These are phyloP conservation scores for Chaetomium olivaceum DNA, from an alignment of 2,329 filamentous ascomycete species.

Conservation along the genomic window DNA sequence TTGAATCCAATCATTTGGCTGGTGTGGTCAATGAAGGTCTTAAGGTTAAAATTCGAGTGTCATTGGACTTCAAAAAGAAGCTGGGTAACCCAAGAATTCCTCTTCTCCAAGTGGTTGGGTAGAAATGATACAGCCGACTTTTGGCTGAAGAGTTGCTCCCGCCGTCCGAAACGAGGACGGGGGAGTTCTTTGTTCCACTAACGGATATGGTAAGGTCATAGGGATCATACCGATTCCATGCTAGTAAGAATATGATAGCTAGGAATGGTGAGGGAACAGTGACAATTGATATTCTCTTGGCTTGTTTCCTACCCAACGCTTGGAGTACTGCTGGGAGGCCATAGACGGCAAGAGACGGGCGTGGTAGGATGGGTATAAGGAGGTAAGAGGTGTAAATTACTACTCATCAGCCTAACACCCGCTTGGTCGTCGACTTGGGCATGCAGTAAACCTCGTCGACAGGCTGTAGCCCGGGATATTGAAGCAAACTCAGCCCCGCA, in stretches of 20 bases:
- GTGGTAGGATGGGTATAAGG: background rate
- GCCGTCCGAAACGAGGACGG: background rate
- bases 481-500: slow-evolving; percentile 81
- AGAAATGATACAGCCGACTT: background rate
- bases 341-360: slow-evolving; percentile 67
- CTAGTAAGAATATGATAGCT: background rate
- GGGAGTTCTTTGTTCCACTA: background rate
- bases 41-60: too few relatives aligned
- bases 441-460: slow-evolving; percentile 89
- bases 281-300: slow-evolving; percentile 58
- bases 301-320: slow-evolving; percentile 69
- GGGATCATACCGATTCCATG: background rate
- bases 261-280: slow-evolving; percentile 8
- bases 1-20: too few relatives aligned
- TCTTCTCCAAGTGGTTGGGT: too few relatives aligned
- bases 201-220: background rate
- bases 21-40: too few relatives aligned
- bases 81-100: too few relatives aligned
- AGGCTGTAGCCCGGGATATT: slow-evolving; percentile 71
- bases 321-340: slow-evolving; percentile 54
- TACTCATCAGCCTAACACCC: slow-evolving; percentile 46
- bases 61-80: too few relatives aligned
- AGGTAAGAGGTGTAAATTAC: slow-evolving; percentile 2
- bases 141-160: background rate
- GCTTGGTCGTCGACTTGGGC: slow-evolving; percentile 66